Conservation (phyloP, 352 stramenopile genomes). For the Globisporangium paroecandrum region DNA sequence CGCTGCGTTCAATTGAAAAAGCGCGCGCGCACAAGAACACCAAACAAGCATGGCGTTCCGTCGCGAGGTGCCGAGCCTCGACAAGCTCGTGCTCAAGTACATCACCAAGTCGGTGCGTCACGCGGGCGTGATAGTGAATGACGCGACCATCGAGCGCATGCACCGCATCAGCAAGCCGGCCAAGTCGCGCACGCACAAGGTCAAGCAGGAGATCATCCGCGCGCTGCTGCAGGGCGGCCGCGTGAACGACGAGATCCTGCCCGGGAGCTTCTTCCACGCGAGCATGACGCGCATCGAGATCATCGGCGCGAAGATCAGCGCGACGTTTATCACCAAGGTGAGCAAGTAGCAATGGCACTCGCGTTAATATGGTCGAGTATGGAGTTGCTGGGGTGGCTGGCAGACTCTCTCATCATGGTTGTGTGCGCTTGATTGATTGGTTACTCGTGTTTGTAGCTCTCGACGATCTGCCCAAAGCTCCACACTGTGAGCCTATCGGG, state of each 20-base stretch:
- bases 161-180: slow-evolving; percentile 70
- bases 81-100: slow-evolving; percentile 88
- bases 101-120: slow-evolving; percentile 80
- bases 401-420: neutral
- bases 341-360: neutral
- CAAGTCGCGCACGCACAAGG: slow-evolving; percentile 80
- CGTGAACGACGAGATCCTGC: slow-evolving; percentile 80
- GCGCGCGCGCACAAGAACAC: neutral
- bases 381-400: neutral
- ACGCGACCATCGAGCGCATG: slow-evolving; percentile 55
- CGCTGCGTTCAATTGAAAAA: slow-evolving; percentile 1
- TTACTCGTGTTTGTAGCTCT: slow-evolving; percentile 34
- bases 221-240: slow-evolving; percentile 69
- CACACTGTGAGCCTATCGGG: slow-evolving; percentile 85
- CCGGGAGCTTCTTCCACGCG: slow-evolving; percentile 77
- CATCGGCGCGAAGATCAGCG: slow-evolving; percentile 82
- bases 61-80: slow-evolving; percentile 72
- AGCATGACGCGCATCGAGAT: slow-evolving; percentile 87
- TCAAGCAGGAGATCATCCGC: slow-evolving; percentile 86
- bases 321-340: slow-evolving; percentile 66
- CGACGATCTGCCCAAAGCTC: slow-evolving; percentile 77
- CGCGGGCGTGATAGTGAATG: slow-evolving; percentile 63
- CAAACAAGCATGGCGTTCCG: slow-evolving; percentile 73
- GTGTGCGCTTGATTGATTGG: neutral
- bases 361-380: neutral